phyloP scores from a whole-genome alignment of 495 filamentous ascomycete genomes.

The Sordaria brevicollis region DNA sequence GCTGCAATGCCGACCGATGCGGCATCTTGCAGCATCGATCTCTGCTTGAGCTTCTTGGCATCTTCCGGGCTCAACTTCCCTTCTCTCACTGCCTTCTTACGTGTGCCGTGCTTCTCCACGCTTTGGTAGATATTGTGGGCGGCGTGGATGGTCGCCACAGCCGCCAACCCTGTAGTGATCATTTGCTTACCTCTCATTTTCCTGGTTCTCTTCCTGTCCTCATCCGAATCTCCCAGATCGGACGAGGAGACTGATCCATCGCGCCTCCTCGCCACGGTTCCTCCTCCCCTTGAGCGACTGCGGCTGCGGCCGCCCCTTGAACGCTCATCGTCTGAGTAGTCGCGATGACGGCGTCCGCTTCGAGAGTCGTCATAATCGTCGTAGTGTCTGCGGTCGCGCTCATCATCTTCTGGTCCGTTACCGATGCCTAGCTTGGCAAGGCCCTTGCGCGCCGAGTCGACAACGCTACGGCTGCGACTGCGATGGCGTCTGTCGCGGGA shows the following conservation, averaged over 20 bases:
- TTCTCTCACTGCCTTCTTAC: constrained; percentile 59
- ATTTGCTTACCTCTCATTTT: constrained; percentile 80
- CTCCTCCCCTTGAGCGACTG: constrained; percentile 18
- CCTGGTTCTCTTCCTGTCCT: constrained; percentile 62
- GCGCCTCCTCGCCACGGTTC: constrained; percentile 7
- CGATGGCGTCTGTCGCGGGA: constrained; percentile 27
- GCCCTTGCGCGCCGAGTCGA: constrained; percentile 31
- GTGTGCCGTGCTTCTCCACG: constrained; percentile 62
- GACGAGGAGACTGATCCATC: constrained; percentile 36
- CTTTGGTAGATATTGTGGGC: constrained; percentile 69
- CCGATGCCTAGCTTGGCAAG: constrained; percentile 37
- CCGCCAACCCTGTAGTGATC: constrained; percentile 72
- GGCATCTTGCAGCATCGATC: constrained; percentile 63
- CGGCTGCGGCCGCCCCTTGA: constrained; percentile 29
- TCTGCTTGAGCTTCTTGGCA: constrained; percentile 63
- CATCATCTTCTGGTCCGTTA: constrained; percentile 35
- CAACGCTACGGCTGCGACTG: constrained; percentile 42
- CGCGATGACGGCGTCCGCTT: constrained; percentile 21
- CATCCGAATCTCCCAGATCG: constrained; percentile 61
- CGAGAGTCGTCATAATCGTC: constrained; percentile 27
- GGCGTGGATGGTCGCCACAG: constrained; percentile 82
- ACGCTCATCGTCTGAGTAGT: constrained; percentile 37
- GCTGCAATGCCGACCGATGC: constrained; percentile 76
- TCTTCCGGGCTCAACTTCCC: constrained; percentile 65
- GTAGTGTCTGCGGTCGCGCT: constrained; percentile 22